A percentile compares a stretch with the other conserved stretches of the same genome.
Conservation (phyloP, 225 moss, liverwort and hornwort genomes). For the Ulota crispa region DNA sequence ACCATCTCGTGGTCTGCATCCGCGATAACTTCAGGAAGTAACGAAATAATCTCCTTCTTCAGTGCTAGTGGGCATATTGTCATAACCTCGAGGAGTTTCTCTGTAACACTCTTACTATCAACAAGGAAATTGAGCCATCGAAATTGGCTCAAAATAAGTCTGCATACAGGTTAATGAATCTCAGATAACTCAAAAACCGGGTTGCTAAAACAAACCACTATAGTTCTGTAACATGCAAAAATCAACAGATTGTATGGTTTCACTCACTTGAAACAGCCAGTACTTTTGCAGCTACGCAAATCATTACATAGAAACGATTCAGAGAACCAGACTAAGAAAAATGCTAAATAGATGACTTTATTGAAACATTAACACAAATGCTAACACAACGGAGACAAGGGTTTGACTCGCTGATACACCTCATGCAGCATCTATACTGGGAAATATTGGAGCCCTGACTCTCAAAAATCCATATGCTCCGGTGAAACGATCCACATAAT, state of each 20-base stretch:
- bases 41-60: constrained; percentile 87
- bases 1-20: constrained; percentile 93
- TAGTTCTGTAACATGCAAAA: background rate
- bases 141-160: constrained; percentile 58
- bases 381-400: background rate
- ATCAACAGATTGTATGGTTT: background rate
- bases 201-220: background rate
- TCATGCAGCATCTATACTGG: constrained; percentile 13
- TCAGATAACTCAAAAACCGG: background rate
- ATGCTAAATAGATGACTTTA: background rate
- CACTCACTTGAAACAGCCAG: background rate
- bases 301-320: background rate
- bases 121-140: constrained; percentile 86
- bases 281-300: background rate
- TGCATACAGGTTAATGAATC: too few relatives aligned
- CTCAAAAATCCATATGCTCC: constrained; percentile 6
- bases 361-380: background rate
- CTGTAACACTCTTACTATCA: constrained; percentile 65
- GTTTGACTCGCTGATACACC: background rate
- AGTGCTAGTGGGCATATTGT: constrained; percentile 75
- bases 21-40: constrained; percentile 80
- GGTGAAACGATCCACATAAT: background rate
- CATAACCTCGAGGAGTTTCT: constrained; percentile 77
- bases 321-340: background rate
- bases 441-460: constrained; percentile 7